Evolutionary conservation across 2,329 filamentous ascomycete genomes (phyloP).

Genomic region (Emydomyces testavorans): DNA sequence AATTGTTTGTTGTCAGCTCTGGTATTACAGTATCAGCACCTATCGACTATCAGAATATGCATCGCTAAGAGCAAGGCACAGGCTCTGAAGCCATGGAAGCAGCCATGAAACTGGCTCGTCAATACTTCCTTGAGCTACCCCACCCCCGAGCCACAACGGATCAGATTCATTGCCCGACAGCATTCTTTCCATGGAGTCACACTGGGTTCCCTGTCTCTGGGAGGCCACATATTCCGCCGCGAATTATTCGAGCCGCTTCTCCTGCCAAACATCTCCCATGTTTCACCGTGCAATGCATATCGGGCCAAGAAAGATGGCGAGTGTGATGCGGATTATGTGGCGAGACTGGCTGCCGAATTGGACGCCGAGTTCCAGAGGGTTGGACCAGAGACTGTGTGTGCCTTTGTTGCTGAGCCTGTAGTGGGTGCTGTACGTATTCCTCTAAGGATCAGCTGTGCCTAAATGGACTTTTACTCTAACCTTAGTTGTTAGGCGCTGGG

Average conservation of each 20-base stretch:
- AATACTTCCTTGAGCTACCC: conserved; percentile 53
- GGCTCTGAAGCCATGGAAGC: conserved; percentile 60
- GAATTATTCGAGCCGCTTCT: conserved; percentile 52
- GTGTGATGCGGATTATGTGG: conserved; percentile 48
- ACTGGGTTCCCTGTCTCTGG: conserved; percentile 52
- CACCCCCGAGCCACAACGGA: conserved; percentile 42
- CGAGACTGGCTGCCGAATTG: conserved; percentile 51
- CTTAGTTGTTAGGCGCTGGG: conserved; percentile 45
- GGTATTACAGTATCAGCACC: no score
- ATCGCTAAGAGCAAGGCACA: conserved; percentile 19
- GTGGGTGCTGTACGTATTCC: conserved; percentile 51
- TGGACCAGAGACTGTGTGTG: conserved; percentile 55
- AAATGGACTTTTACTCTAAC: not conserved
- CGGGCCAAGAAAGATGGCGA: conserved; percentile 44
- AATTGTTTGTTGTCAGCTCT: conserved; percentile 47
- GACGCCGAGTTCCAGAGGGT: conserved; percentile 54
- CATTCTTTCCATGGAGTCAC: conserved; percentile 62
- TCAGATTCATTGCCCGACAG: conserved; percentile 52
- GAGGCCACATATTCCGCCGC: conserved; percentile 51
- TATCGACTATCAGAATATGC: not conserved
- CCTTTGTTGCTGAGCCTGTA: conserved; percentile 62
- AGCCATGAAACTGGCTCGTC: conserved; percentile 54
- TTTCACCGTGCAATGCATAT: conserved; percentile 58
- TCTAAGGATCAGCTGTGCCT: not conserved
- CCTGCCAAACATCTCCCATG: conserved; percentile 44